phyloP scores from a whole-genome alignment of 73 alveolate species.

The Tetrahymena thermophila region DNA sequence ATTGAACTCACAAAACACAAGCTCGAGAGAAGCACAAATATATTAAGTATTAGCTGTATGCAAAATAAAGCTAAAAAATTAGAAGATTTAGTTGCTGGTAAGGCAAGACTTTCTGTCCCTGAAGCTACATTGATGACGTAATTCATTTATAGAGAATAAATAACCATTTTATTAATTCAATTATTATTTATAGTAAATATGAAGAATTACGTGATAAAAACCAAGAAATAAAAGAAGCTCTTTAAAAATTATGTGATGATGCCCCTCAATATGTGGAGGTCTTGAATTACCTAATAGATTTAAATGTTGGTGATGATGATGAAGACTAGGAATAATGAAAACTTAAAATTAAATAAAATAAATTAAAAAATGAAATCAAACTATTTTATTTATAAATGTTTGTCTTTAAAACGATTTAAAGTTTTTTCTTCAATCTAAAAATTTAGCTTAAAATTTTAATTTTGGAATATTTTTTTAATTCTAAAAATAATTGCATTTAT shows the following conservation, averaged over 20 bases:
- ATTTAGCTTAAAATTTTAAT: too few species aligned
- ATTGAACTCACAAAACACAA: not conserved
- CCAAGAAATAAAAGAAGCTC: slow-evolving; percentile 47
- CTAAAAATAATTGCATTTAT: too few species aligned
- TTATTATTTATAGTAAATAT: slow-evolving; percentile 1
- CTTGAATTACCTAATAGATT: not conserved
- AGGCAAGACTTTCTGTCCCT: slow-evolving; percentile 21
- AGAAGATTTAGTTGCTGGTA: slow-evolving; percentile 9
- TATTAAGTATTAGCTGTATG: slow-evolving; percentile 17
- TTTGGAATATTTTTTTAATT: too few species aligned
- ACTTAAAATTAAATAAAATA: not conserved
- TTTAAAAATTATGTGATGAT: slow-evolving; percentile 50
- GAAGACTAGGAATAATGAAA: not conserved
- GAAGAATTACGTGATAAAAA: slow-evolving; percentile 18
- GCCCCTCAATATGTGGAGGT: slow-evolving; percentile 37
- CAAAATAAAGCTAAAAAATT: slow-evolving; percentile 29
- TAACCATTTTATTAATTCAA: not conserved
- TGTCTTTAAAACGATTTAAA: too few species aligned
- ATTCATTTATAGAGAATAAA: not conserved
- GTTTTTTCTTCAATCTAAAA: too few species aligned
- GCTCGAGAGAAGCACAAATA: slow-evolving; percentile 10
- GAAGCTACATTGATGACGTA: slow-evolving; percentile 23
- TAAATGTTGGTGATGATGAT: not conserved
- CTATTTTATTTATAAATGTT: too few species aligned
- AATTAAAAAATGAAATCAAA: too few species aligned